phyloP scores from a whole-genome alignment of 805 yeast genomes.

The Ogataea salicorniae region DNA sequence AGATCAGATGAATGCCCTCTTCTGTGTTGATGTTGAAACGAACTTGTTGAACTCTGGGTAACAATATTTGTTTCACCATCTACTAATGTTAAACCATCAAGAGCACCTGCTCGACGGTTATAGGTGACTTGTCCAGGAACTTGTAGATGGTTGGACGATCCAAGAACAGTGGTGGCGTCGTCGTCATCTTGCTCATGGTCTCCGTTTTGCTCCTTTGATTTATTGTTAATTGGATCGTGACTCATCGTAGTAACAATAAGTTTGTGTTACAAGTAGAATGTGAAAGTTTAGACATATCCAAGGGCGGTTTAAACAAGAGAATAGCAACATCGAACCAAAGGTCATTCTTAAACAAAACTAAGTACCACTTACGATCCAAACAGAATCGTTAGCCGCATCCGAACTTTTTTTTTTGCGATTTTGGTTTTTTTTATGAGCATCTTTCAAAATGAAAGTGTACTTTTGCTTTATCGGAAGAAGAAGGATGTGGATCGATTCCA shows the following conservation, averaged over 20 bases:
- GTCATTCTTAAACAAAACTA: too few species aligned
- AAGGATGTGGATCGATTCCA: not conserved
- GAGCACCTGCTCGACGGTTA: conserved; percentile 13
- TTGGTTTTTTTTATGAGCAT: not conserved
- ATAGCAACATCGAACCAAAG: too few species aligned
- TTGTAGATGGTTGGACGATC: conserved; percentile 2
- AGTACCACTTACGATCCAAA: not conserved
- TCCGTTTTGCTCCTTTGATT: not conserved
- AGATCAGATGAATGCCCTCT: conserved; percentile 24
- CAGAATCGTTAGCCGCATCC: not conserved
- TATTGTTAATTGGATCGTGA: not conserved
- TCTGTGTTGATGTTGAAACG: conserved; percentile 6
- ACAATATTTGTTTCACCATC: conserved; percentile 17
- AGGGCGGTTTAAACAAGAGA: too few species aligned
- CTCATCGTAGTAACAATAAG: too few species aligned
- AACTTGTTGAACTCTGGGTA: conserved; percentile 7
- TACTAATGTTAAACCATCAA: conserved; percentile 27
- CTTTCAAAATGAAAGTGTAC: too few species aligned
- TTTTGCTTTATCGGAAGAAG: not conserved
- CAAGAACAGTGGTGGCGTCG: conserved; percentile 22
- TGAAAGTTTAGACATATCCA: too few species aligned
- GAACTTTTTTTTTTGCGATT: not conserved
- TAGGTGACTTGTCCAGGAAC: conserved; percentile 13
- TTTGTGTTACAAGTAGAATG: too few species aligned
- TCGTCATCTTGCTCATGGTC: conserved; percentile 5